Conservation (phyloP, 179 eudicot species). For the Camellia oleifera region DNA sequence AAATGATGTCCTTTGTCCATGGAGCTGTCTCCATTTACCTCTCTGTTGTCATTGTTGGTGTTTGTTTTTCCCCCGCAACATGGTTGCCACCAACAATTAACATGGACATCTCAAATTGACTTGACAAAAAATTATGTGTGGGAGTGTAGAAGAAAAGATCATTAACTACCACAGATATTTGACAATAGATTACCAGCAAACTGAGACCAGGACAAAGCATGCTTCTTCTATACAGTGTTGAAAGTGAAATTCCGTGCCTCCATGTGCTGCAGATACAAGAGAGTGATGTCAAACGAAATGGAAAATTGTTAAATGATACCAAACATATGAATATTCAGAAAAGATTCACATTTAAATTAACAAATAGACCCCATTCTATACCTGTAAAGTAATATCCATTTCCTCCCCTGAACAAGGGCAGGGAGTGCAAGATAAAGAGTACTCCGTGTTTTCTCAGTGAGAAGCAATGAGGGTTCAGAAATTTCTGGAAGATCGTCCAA, state of each 20-base stretch:
- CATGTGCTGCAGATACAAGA: conserved; percentile 63
- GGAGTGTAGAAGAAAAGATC: neutral
- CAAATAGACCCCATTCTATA: conserved; percentile 15
- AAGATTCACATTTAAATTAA: neutral
- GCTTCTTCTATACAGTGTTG: conserved; percentile 90
- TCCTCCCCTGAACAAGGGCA: conserved; percentile 62
- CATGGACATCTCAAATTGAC: neutral
- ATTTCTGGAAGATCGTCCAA: conserved; percentile 56
- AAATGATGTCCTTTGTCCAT: neutral
- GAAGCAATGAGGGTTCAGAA: conserved; percentile 80
- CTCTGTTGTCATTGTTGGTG: too few relatives aligned
- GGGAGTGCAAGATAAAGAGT: conserved; percentile 72
- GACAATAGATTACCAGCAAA: conserved; percentile 60
- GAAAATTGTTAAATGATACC: neutral
- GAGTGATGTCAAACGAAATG: neutral
- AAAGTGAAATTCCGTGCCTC: conserved; percentile 93
- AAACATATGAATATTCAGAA: neutral
- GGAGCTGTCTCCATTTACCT: neutral
- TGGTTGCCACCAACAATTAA: neutral
- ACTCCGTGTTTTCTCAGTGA: conserved; percentile 56
- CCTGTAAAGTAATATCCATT: conserved; percentile 96
- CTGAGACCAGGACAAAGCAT: conserved; percentile 72
- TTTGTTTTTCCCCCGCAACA: neutral
- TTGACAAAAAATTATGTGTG: too few relatives aligned
- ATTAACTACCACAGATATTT: neutral